Evolutionary conservation across 2,329 filamentous ascomycete genomes (phyloP), one percentile per base, ranked within the genome.

Genomic region (Trichoderma semiorbis): DNA sequence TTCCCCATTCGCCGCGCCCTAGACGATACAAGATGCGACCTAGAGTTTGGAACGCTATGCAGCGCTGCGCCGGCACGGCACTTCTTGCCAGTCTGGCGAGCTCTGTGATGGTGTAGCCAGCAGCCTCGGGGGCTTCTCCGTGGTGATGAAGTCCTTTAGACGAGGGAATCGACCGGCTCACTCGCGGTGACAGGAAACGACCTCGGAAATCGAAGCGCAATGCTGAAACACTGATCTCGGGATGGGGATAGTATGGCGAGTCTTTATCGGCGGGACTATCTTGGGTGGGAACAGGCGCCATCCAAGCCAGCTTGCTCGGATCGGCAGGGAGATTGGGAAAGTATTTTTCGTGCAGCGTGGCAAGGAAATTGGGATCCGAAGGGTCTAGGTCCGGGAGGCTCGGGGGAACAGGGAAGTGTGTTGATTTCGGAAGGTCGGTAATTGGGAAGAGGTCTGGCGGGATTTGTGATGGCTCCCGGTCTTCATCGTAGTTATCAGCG

Each of bases 61-160:
- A 98, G 12, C 95, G 85, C 83, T 99, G 96, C 0, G 93, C 91
- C 0, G 96, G 89, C 24, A 97, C 93, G 0, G 91, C 90, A 70
- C 93, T 97, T 39, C 95, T 88, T 5, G 93, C 90, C 2, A 98
- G 86, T 36, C 92, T 89, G 1, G 94, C 91, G 1, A 99, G 85
- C 81, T 99, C 96, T 0, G 90, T 89, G 34, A 99, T 88, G 0
- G 96, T 98, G 81, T 99, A 99, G 0, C 96, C 96, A 0, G 96
- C 96, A 1, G 95, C 93, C 81, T 97, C 94, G 18, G 96, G 96
- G 1, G 95, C 95, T 72, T 95, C 90, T 74, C 92, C 94, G 80
- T 99, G 96, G 80, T 99, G 95, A 80, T 99, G 96, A 16, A 99
- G 86, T 0, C 96, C 96, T 72, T 91, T 89, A 14, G 90, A 91